Conservation (phyloP, 2,329 filamentous ascomycete species). For the Blumeria graminis region DNA sequence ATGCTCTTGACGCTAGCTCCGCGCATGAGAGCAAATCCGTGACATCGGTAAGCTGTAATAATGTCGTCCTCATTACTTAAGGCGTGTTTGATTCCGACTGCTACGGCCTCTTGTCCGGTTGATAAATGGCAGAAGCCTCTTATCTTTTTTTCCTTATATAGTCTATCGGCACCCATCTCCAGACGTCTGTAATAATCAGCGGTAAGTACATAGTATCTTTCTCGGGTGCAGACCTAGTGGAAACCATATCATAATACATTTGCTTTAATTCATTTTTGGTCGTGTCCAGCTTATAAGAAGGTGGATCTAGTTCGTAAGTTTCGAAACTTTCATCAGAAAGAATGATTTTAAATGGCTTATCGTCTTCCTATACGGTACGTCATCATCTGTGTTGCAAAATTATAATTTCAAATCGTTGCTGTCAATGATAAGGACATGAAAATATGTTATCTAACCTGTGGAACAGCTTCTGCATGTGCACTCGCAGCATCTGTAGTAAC, state of each 20-base stretch:
- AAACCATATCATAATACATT: slow-evolving; percentile 98
- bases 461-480: slow-evolving; percentile 58
- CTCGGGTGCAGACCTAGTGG: slow-evolving; percentile 44
- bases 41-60: slow-evolving; percentile 96
- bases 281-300: slow-evolving; percentile 71
- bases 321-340: slow-evolving; percentile 98
- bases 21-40: slow-evolving; percentile 95
- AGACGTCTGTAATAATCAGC: slow-evolving; percentile 44
- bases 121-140: slow-evolving; percentile 98
- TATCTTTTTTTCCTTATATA: slow-evolving; percentile 99
- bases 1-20: slow-evolving; percentile 76
- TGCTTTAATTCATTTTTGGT: slow-evolving; percentile 97
- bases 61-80: slow-evolving; percentile 79
- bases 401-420: background rate
- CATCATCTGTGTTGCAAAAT: background rate
- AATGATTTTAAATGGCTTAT: slow-evolving; percentile 74
- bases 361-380: slow-evolving; percentile 45
- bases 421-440: background rate
- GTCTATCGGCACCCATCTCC: slow-evolving; percentile 96
- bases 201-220: background rate
- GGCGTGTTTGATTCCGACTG: slow-evolving; percentile 88
- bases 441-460: slow-evolving; percentile 26
- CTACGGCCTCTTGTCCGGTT: slow-evolving; percentile 91
- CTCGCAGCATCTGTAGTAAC: slow-evolving; percentile 93
- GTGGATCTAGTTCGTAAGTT: slow-evolving; percentile 95